A percentile compares a stretch with the other conserved stretches of the same genome.
Evolutionary conservation across 2,329 filamentous ascomycete genomes (phyloP).

Genomic region (Trichophaea hybrida): DNA sequence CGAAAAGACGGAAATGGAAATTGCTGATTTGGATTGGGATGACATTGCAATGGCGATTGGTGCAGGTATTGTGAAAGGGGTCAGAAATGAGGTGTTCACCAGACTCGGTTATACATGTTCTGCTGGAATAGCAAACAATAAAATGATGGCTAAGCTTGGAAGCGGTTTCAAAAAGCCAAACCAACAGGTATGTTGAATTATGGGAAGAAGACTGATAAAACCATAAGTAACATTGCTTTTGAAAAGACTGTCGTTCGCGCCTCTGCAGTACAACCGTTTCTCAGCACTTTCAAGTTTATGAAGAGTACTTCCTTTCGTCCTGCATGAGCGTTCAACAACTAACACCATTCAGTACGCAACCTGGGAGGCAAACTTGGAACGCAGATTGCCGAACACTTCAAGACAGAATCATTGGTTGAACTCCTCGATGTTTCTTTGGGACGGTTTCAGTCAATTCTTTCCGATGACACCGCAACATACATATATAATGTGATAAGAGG

Average conservation of each 20-base stretch:
- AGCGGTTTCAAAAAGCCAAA: slow-evolving; percentile 89
- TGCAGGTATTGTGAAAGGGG: slow-evolving; percentile 69
- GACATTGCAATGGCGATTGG: slow-evolving; percentile 77
- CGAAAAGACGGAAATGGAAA: slow-evolving; percentile 64
- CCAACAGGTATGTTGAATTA: slow-evolving; percentile 36
- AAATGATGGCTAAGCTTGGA: slow-evolving; percentile 88
- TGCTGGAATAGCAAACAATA: slow-evolving; percentile 76
- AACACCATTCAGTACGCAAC: slow-evolving; percentile 46
- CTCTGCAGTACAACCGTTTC: slow-evolving; percentile 63
- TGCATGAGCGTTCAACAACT: neutral
- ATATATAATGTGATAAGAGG: slow-evolving; percentile 74
- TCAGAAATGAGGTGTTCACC: slow-evolving; percentile 55
- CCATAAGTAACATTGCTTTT: neutral
- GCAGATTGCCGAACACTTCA: slow-evolving; percentile 65
- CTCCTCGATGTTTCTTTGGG: slow-evolving; percentile 58
- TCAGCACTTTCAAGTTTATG: slow-evolving; percentile 77
- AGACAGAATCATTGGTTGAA: slow-evolving; percentile 64
- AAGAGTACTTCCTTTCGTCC: slow-evolving; percentile 41
- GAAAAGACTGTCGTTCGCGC: slow-evolving; percentile 73
- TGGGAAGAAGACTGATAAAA: neutral
- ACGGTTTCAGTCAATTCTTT: slow-evolving; percentile 61
- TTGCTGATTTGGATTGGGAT: slow-evolving; percentile 74
- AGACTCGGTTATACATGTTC: slow-evolving; percentile 80
- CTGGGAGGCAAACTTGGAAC: slow-evolving; percentile 91
- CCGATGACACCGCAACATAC: slow-evolving; percentile 75